Evolutionary conservation across 2,329 filamentous ascomycete genomes (phyloP).

Genomic region (Trichophyton simii): DNA sequence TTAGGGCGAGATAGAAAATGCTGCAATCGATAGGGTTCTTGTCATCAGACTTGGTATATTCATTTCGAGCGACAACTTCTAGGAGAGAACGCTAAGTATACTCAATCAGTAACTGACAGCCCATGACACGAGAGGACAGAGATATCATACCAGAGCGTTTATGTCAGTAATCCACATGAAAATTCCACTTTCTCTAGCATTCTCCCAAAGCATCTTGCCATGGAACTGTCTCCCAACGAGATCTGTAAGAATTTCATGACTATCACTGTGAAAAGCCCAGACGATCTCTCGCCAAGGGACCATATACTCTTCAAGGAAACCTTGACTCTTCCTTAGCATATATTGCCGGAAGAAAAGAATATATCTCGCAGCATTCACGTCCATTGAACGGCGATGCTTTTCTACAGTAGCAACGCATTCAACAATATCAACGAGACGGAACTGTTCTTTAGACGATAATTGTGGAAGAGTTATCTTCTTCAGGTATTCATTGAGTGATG

Average conservation of each 20-base stretch:
- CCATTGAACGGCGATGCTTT: conserved; percentile 75
- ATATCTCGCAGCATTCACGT: conserved; percentile 78
- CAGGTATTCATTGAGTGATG: conserved; percentile 63
- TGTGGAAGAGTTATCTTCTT: conserved; percentile 62
- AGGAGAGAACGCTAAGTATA: conserved; percentile 57
- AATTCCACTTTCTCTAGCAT: conserved; percentile 73
- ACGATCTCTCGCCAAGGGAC: conserved; percentile 42
- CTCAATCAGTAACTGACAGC: neutral
- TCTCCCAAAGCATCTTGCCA: conserved; percentile 67
- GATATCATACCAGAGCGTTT: conserved; percentile 54
- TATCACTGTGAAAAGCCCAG: conserved; percentile 34
- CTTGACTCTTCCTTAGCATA: conserved; percentile 54
- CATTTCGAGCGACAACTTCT: conserved; percentile 79
- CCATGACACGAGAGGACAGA: neutral
- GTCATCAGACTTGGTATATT: conserved; percentile 77
- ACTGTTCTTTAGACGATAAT: conserved; percentile 73
- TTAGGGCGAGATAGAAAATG: conserved; percentile 78
- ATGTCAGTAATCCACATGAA: conserved; percentile 89
- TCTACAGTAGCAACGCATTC: conserved; percentile 77
- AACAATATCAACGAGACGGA: conserved; percentile 69
- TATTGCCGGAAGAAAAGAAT: conserved; percentile 79
- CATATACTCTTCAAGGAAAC: conserved; percentile 46
- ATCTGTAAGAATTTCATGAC: conserved; percentile 81
- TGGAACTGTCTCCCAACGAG: conserved; percentile 71
- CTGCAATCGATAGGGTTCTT: conserved; percentile 87